These are phyloP conservation scores for Avena sativa DNA, from an alignment of 176 grass and related monocot species.

Conservation along the genomic window DNA sequence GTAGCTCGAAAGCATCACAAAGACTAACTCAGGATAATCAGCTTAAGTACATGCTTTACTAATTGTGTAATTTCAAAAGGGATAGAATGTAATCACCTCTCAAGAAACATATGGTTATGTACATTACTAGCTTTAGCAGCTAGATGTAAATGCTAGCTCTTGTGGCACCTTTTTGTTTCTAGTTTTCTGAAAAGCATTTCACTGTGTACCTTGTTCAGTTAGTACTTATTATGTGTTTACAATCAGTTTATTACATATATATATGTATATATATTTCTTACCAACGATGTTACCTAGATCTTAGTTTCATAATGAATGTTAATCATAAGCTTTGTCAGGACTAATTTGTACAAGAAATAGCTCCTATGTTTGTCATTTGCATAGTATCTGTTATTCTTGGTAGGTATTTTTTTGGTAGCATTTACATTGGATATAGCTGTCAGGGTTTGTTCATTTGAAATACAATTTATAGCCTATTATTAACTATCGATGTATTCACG, in stretches of 20 bases:
- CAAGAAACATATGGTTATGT: constrained; percentile 5
- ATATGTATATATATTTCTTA: neutral
- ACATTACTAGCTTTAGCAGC: neutral
- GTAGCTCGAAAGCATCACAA: neutral
- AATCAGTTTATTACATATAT: neutral
- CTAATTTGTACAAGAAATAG: constrained; percentile 11
- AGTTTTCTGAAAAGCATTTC: constrained; percentile 9
- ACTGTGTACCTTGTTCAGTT: neutral
- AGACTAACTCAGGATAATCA: neutral
- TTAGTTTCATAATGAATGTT: constrained; percentile 9
- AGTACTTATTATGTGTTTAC: neutral
- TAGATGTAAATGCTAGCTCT: constrained; percentile 7
- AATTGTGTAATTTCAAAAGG: neutral
- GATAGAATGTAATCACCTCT: neutral
- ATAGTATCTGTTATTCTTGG: neutral
- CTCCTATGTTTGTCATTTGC: constrained; percentile 14
- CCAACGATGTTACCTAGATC: neutral
- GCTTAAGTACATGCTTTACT: neutral
- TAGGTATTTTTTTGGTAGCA: neutral
- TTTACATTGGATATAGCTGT: neutral
- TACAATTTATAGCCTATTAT: neutral
- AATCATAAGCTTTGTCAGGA: neutral
- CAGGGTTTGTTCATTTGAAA: neutral
- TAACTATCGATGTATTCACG: neutral
- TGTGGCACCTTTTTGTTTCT: neutral